A percentile compares a stretch with the other conserved stretches of the same genome.
These are phyloP conservation scores for Fennellomyces sp. DNA, from an alignment of 371 early-diverging fungal species.

Conservation along the genomic window DNA sequence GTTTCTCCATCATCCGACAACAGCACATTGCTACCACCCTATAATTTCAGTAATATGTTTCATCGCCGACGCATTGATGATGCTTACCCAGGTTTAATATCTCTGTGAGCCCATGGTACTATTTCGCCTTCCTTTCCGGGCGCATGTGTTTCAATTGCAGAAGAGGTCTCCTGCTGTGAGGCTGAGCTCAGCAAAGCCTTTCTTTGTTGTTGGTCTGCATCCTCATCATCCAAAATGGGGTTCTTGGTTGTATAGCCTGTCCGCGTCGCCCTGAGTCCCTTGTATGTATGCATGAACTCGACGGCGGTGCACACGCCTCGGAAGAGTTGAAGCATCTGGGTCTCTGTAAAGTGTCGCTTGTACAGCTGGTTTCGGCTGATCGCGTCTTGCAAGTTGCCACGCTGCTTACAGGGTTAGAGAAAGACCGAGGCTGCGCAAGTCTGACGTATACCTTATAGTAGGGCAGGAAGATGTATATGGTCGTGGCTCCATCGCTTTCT, in stretches of 20 bases:
- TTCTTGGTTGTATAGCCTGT: constrained; percentile 12
- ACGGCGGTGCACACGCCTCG: constrained; percentile 19
- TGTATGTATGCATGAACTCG: constrained; percentile 20
- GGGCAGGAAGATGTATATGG: constrained; percentile 69
- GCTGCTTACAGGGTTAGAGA: constrained; percentile 19
- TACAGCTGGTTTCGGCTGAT: constrained; percentile 50
- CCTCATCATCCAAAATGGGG: constrained; percentile 15
- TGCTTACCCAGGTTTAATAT: constrained; percentile 79
- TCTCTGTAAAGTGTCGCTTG: constrained; percentile 52
- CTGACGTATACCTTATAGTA: constrained; percentile 61
- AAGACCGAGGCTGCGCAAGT: not conserved
- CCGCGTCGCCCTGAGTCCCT: constrained; percentile 10
- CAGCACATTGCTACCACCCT: constrained; percentile 54
- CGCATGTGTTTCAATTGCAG: constrained; percentile 17
- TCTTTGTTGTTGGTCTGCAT: constrained; percentile 16
- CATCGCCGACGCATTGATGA: not conserved
- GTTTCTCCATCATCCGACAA: constrained; percentile 68
- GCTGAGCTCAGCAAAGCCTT: constrained; percentile 55
- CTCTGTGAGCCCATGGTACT: constrained; percentile 75
- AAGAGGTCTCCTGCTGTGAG: constrained; percentile 52
- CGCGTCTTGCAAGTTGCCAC: constrained; percentile 69
- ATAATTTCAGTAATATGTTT: too few species aligned
- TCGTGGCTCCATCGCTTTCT: constrained; percentile 63
- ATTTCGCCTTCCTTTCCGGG: constrained; percentile 31
- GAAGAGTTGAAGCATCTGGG: constrained; percentile 42